A percentile compares a stretch with the other conserved stretches of the same genome.
These are phyloP conservation scores for Speleostelium caveatum DNA, from an alignment of 78 protist species.

Conservation along the genomic window DNA sequence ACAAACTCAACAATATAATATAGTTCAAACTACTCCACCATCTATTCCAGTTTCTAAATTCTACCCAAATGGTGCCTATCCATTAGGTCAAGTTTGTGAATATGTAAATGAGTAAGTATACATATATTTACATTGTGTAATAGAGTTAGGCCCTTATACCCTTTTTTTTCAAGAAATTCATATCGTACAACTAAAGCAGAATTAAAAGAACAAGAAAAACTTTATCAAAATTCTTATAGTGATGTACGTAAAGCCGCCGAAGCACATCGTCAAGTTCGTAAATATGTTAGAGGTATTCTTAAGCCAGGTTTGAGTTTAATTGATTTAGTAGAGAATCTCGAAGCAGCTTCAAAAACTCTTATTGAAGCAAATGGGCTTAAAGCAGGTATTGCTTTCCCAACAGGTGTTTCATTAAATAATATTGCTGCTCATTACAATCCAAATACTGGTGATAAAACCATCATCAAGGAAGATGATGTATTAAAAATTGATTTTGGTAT, in stretches of 20 bases:
- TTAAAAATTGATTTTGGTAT: slow-evolving; percentile 99
- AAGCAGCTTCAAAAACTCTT: slow-evolving; percentile 69
- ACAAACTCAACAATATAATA: neutral
- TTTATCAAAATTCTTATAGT: slow-evolving; percentile 29
- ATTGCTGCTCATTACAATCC: slow-evolving; percentile 99
- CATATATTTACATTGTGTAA: too few relatives aligned
- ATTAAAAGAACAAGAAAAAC: slow-evolving; percentile 84
- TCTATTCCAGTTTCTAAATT: slow-evolving; percentile 52
- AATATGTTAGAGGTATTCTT: slow-evolving; percentile 63
- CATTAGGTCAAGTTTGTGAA: slow-evolving; percentile 55
- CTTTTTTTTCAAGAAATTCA: slow-evolving; percentile 56
- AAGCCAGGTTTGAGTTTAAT: slow-evolving; percentile 92
- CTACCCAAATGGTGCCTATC: slow-evolving; percentile 46
- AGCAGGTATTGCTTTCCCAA: slow-evolving; percentile 96
- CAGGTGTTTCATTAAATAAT: slow-evolving; percentile 96
- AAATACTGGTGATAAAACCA: slow-evolving; percentile 98
- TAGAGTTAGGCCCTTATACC: too few relatives aligned
- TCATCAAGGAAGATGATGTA: slow-evolving; percentile 95
- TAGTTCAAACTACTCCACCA: slow-evolving; percentile 76
- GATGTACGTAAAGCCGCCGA: slow-evolving; percentile 97
- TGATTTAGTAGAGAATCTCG: slow-evolving; percentile 90
- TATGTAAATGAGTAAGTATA: slow-evolving; percentile 51
- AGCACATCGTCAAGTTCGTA: slow-evolving; percentile 89
- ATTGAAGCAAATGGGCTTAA: slow-evolving; percentile 88
- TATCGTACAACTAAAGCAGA: slow-evolving; percentile 90